Evolutionary conservation across 1,284 basidiomycete species (phyloP), one percentile per base, ranked within the genome.

Genomic region (Wallemia ichthyophaga): DNA sequence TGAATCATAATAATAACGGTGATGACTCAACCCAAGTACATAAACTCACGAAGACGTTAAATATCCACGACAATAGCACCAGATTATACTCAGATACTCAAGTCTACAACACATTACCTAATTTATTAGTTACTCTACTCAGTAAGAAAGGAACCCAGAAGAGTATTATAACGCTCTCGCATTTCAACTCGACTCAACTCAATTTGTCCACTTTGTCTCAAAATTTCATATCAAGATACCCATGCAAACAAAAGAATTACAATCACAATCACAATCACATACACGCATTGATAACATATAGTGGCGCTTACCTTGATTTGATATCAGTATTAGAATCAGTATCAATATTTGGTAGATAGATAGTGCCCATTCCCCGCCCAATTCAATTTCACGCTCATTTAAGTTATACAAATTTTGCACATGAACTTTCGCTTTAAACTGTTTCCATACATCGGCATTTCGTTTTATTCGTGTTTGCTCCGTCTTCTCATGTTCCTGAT

Each of bases 241-340:
- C 9, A 21, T 11, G 13, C 37, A 48, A 5, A 11, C n/a, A 48
- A 11, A 15, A 13, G n/a, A 48, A 48, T 5, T 48, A 48, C n/a
- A n/a, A n/a, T n/a, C n/a, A n/a, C n/a, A n/a, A n/a, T n/a, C n/a
- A n/a, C n/a, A 48, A 11, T 48, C 5, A 21, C 7, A 48, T 11
- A 48, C 37, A 48, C 37, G 37, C 37, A 48, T 48, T 48, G 37
- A 48, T 48, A 48, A 48, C n/a, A 48, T 48, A 48, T n/a, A n/a
- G n/a, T n/a, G n/a, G n/a, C n/a, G n/a, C n/a, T n/a, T n/a, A 48
- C 37, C 9, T 5, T 15, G 11, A 48, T 48, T n/a, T n/a, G n/a
- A n/a, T n/a, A n/a, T n/a, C n/a, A n/a, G n/a, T n/a, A n/a, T n/a
- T n/a, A n/a, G n/a, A n/a, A n/a, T n/a, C n/a, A n/a, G n/a, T n/a